Evolutionary conservation across 2,329 filamentous ascomycete species (phyloP), one percentile per base, ranked within the genome.

Genomic region (Colletotrichum aenigma): DNA sequence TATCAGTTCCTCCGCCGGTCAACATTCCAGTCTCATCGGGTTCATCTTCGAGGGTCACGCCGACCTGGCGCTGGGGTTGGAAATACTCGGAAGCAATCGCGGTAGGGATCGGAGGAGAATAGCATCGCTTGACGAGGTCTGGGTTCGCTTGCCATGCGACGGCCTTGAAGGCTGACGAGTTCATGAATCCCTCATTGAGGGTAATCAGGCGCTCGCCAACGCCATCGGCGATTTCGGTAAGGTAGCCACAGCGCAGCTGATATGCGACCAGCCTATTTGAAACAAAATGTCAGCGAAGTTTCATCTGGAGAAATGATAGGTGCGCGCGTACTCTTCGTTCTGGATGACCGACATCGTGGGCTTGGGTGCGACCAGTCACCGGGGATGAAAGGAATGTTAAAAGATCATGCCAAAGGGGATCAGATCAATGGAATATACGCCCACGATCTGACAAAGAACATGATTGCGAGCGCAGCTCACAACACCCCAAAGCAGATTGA

Each of bases 11-110:
- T 8, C 91, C 91, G 16, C 92, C 92, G 3, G 93, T 93, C 76
- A 95, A 89, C 88, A 95, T 92, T 18, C 92, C 93, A 21, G 93
- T 93, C 62, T 95, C 93, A 56, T 95, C 93, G 61, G 91, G 92
- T 34, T 94, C 93, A 84, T 93, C 92, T 78, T 93, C 93, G 30
- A 94, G 89, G 13, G 91, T 92, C 48, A 94, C 84, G 2, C 91
- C 92, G 26, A 89, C 87, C 55, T 90, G 89, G 13, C 92, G 91
- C 13, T 92, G 92, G 2, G 94, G 88, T 67, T 95, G 94, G 81
- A 97, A 97, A 85, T 97, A 97, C 82, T 97, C 95, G 62, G 94
- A 94, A 34, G 94, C 93, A 76, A 96, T 91, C 16, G 94, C 94
- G 6, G 95, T 96, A 12, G 95, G 95, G 72, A 97, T 97, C 2